Evolutionary conservation across 1,139 yeast species (phyloP), one percentile per base, ranked within the genome.

Genomic region (Geotrichum fermentans): DNA sequence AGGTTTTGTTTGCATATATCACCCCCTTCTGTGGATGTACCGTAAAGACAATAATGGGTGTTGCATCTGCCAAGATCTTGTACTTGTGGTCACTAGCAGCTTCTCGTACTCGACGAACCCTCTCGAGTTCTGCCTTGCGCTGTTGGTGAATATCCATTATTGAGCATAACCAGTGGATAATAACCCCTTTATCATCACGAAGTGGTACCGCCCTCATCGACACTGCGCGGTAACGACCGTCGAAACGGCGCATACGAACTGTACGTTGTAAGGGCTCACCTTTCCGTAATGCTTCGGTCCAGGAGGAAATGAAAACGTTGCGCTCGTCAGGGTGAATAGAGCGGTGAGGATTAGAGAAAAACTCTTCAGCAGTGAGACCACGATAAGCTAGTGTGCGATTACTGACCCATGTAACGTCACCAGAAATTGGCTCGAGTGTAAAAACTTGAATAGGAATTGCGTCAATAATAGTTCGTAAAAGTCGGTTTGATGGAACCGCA

Each of bases 91-190:
- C 69, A 36, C 66, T 59, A 10, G 65, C 68, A 14, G 63, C 57
- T 36, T 64, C 64, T 40, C 61, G 63, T 3, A 64, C 64, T 34
- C 61, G 61, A 44, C 56, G 57, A 24, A 61, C 49, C 1, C 66
- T 66, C 32, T 62, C 66, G 8, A 56, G 40, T 49, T 66, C 68
- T 2, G 69, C 67, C 43, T 63, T 54, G 11, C 61, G 59, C 52
- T 66, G 67, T 30, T 58, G 63, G 45, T 66, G 69, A 24, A 66
- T 61, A 50, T 66, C 70, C 64, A 65, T 64, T 60, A 62, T 57
- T 10, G 69, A 65, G 29, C 68, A 65, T 50, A 66, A 62, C 69
- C 69, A 66, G 43, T 65, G 67, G 3, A 63, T 61, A 11, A 64
- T 61, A 1, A 59, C 55, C 8, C 69, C 68, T 45, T 57, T 60